Evolutionary conservation across 2,329 filamentous ascomycete species (phyloP), one percentile per base, ranked within the genome.

Genomic region (Microdochium nivale): DNA sequence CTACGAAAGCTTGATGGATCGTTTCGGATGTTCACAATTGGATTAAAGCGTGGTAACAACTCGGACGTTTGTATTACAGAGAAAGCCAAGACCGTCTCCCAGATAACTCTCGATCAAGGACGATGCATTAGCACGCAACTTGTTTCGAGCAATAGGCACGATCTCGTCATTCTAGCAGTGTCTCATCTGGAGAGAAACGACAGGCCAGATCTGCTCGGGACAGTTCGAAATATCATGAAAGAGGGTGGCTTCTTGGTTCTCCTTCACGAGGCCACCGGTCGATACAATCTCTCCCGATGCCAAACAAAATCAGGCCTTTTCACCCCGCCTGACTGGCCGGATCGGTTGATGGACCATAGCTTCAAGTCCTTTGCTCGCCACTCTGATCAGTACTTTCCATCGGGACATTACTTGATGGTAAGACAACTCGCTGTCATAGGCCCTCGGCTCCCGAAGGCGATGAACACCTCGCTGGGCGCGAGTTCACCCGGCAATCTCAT

Each of bases 221-320:
- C 64, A 23, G 54, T 69, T 10, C 60, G 65, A 23, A 49, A 55
- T 1, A 51, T 67, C 1, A 62, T 73, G 50, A 66, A 62, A 13
- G 64, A 68, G 0, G 70, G 65, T 2, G 74, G 70, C 0, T 68
- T 70, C 47, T 56, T 78, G 9, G 14, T 66, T 2, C 48, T 66
- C 7, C 40, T 63, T 3, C 30, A 46, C 2, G 23, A 44, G 7
- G 44, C 52, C 8, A 63, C 65, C 2, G 7, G 24, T 19, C 11
- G 24, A n/a, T 24, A 21, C 10, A 47, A 54, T n/a, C 53, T 65
- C 32, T 57, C 58, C 8, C 7, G 54, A 7, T 3, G 14, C 3
- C 40, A 19, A 19, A 43, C 51, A 19, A 61, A 55, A 5, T 25
- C 65, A 35, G 57, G 59, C 13, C 55, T 51, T 2, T 48, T 56